phyloP scores from a whole-genome alignment of 208 protist genomes.

The Willaertia magna region DNA sequence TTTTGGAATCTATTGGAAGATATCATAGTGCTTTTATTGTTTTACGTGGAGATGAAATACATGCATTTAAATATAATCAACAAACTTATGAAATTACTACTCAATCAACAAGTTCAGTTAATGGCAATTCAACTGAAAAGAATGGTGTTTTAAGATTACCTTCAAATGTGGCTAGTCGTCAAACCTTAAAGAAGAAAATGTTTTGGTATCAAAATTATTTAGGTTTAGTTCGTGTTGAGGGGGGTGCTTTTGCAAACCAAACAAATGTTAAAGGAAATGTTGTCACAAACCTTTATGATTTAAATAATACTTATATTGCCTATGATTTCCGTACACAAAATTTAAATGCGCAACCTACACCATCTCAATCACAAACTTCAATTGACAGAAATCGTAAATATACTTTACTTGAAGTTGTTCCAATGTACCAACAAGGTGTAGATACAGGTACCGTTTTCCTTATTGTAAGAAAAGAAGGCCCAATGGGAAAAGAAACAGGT shows the following conservation, averaged over 20 bases:
- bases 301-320: neutral
- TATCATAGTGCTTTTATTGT: neutral
- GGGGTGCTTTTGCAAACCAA: neutral
- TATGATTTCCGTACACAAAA: neutral
- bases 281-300: neutral
- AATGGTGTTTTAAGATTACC: neutral
- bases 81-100: neutral
- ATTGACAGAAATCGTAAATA: neutral
- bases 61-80: neutral
- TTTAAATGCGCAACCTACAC: neutral
- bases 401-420: neutral
- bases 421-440: neutral
- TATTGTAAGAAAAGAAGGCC: neutral
- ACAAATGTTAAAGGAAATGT: neutral
- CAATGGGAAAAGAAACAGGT: neutral
- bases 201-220: constrained; percentile 2
- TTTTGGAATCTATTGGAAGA: neutral
- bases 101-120: neutral
- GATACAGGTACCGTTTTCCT: neutral
- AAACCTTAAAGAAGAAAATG: neutral
- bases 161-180: neutral
- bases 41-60: neutral
- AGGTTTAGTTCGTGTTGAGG: neutral
- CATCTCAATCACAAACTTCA: neutral
- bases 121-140: neutral